A percentile compares a stretch with the other conserved stretches of the same genome.
phyloP scores from a whole-genome alignment of 164 flowering plant genomes.

The Santalum album region DNA sequence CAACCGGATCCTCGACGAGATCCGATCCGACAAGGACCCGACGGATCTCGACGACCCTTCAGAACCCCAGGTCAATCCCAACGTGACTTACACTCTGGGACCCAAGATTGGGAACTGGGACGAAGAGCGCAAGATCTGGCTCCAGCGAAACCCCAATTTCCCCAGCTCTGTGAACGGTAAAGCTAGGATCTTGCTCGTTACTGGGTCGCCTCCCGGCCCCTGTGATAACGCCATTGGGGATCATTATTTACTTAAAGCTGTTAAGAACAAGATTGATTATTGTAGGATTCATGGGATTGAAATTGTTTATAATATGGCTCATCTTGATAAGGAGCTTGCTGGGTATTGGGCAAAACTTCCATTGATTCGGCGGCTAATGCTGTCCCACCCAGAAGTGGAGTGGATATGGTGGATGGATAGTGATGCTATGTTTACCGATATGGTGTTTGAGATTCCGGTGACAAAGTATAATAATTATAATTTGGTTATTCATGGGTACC shows the following conservation, averaged over 20 bases:
- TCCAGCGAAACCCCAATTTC: background rate
- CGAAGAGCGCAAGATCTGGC: background rate
- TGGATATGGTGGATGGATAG: slow-evolving; percentile 6
- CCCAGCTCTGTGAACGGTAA: background rate
- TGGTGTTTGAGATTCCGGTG: background rate
- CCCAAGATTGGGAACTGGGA: background rate
- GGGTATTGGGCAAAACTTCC: slow-evolving; percentile 4
- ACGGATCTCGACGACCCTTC: background rate
- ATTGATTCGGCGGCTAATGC: background rate
- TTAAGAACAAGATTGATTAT: slow-evolving; percentile 2
- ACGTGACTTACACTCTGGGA: background rate
- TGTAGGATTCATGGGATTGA: slow-evolving; percentile 3
- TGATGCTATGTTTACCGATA: background rate
- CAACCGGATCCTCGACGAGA: background rate
- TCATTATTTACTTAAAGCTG: background rate
- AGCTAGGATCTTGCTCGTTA: background rate
- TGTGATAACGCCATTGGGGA: slow-evolving; percentile 3
- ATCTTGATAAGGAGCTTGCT: slow-evolving; percentile 2
- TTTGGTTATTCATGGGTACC: slow-evolving; percentile 3
- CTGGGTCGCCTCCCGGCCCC: slow-evolving; percentile 3
- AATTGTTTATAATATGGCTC: slow-evolving; percentile 2
- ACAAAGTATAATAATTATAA: background rate
- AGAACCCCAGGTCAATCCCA: background rate
- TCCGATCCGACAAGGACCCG: background rate
- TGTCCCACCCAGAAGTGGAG: slow-evolving; percentile 3